phyloP scores from a whole-genome alignment of 2,329 filamentous ascomycete species.

The Hirsutella thompsonii region DNA sequence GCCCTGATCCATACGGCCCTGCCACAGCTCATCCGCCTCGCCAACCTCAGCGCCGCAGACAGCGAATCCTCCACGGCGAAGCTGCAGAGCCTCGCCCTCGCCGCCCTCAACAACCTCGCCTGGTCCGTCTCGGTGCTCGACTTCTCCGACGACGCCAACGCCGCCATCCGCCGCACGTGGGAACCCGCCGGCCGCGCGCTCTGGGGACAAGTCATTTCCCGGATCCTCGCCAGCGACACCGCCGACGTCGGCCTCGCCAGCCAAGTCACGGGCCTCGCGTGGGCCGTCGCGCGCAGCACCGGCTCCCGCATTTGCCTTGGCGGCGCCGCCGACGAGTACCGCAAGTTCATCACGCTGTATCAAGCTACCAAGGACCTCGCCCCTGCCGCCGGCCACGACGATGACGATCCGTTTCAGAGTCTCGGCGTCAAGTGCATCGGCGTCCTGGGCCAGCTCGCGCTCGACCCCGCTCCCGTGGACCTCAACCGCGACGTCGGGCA shows the following conservation, averaged over 20 bases:
- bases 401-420: constrained; percentile 44
- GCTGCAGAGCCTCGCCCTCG: constrained; percentile 41
- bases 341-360: constrained; percentile 53
- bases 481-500: constrained; percentile 50
- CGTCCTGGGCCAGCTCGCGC: constrained; percentile 50
- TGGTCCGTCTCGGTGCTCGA: constrained; percentile 53
- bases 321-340: constrained; percentile 41
- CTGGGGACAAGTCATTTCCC: constrained; percentile 43
- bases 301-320: constrained; percentile 34
- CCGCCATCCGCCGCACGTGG: constrained; percentile 41
- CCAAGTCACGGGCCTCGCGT: constrained; percentile 50
- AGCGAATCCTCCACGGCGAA: constrained; percentile 27
- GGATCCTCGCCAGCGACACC: constrained; percentile 46
- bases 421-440: constrained; percentile 55
- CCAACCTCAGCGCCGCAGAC: constrained; percentile 24
- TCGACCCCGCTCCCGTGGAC: constrained; percentile 35
- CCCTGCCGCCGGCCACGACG: constrained; percentile 11
- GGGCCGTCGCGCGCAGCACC: constrained; percentile 48
- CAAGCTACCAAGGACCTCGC: constrained; percentile 35
- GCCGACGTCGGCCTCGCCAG: constrained; percentile 50
- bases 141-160: constrained; percentile 40
- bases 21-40: constrained; percentile 32
- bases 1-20: constrained; percentile 22
- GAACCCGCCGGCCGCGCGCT: constrained; percentile 36
- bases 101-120: constrained; percentile 52